Base-by-base conservation (phyloP, 1,139 yeast genomes). In the Citeromyces hawaiiensis region DNA sequence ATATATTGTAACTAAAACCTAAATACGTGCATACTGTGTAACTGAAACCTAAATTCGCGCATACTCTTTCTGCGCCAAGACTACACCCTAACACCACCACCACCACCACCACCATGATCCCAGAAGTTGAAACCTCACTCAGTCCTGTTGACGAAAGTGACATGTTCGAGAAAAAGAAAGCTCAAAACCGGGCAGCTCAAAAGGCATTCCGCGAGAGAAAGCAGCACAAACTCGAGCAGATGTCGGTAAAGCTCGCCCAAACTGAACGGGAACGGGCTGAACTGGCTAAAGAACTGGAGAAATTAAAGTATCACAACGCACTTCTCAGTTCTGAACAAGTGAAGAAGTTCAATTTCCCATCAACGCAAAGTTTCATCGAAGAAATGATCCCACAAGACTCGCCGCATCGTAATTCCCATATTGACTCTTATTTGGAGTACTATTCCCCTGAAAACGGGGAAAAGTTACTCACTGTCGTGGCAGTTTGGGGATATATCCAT, bases 141-240 rank as follows among this genome's bases (percentile, higher is more conserved):
- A n/a, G n/a, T n/a, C n/a, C n/a, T n/a, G n/a, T n/a, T n/a, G n/a
- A n/a, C n/a, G n/a, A n/a, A n/a, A n/a, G n/a, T n/a, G n/a, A 73
- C 45, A 50, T 72, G 23, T 68, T 64, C 38, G 52, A 65, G 47
- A 76, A 75, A 54, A 70, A 83, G 39, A 83, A 79, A 54, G 88
- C 88, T 0, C 94, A 83, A 54, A 86, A 86, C 55, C 64, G 96
- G 50, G 93, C 91, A 4, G 94, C 95, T 0, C 96, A 85, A 59
- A 66, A 91, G 47, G 95, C 95, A 1, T 85, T 85, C 59, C 66
- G 96, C 46, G 93, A 83, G 56, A 72, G 95, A 39, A 83, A 83
- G 54, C 94, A 83, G 55, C 72, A 76, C 41, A 74, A 73, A 48
- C 60, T 85, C 44, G 79, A 78, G 50, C 87, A 79, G 46, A 64